Percentiles rank a stretch among this genome's conserved stretches.
Conservation (phyloP, 2,329 filamentous ascomycete species). For the Fusarium camptoceras region DNA sequence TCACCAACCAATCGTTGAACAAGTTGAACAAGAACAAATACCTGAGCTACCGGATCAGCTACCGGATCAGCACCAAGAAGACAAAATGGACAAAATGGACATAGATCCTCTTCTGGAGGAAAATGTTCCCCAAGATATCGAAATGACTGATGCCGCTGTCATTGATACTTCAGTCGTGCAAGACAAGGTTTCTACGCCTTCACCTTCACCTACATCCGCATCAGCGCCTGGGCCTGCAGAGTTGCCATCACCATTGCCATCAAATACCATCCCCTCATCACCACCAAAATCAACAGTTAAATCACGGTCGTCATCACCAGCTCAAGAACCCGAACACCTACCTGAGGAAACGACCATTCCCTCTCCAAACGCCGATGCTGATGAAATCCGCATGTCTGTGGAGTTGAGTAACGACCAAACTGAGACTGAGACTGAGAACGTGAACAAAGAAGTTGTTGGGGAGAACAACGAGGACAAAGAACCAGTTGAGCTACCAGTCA, state of each 20-base stretch:
- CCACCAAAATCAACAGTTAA: slow-evolving; percentile 7
- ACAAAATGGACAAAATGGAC: slow-evolving; percentile 40
- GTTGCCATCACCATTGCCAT: background rate
- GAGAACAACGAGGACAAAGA: slow-evolving; percentile 20
- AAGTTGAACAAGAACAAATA: background rate
- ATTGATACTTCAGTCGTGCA: background rate
- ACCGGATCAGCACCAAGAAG: slow-evolving; percentile 12
- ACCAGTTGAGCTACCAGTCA: background rate
- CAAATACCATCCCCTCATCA: slow-evolving; percentile 7
- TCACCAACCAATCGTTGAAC: slow-evolving; percentile 14
- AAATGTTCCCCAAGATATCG: slow-evolving; percentile 27
- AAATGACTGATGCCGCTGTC: slow-evolving; percentile 33
- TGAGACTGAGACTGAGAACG: slow-evolving; percentile 6
- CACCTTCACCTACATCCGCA: background rate
- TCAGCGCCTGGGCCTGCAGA: background rate
- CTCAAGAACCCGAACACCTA: slow-evolving; percentile 5
- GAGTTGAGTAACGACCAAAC: slow-evolving; percentile 13
- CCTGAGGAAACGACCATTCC: slow-evolving; percentile 8
- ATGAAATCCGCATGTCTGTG: background rate
- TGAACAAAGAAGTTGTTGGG: slow-evolving; percentile 15
- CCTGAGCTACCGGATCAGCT: slow-evolving; percentile 16
- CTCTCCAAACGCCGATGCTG: slow-evolving; percentile 5
- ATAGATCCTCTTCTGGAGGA: slow-evolving; percentile 31
- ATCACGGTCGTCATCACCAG: slow-evolving; percentile 1
- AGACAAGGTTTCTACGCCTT: background rate